phyloP scores from a whole-genome alignment of 73 alveolate species.

The Tetrahymena borealis region DNA sequence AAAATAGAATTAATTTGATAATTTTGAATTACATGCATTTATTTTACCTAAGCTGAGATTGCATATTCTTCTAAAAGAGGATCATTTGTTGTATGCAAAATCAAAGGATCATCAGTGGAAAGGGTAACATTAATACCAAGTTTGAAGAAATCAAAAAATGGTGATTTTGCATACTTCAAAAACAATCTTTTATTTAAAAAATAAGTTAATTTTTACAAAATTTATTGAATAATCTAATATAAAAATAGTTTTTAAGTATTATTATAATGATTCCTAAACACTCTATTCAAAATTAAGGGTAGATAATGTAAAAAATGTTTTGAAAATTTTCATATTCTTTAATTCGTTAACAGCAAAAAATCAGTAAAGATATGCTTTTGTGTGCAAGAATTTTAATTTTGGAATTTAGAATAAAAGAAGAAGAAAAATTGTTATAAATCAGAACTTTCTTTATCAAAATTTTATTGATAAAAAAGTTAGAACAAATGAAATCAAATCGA shows the following conservation, averaged over 20 bases:
- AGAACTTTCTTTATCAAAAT: not conserved
- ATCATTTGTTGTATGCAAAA: conserved; percentile 66
- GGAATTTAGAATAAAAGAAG: not conserved
- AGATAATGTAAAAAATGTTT: not conserved
- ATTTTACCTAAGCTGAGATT: conserved; percentile 42
- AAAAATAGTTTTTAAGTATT: not conserved
- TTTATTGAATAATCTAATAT: not conserved
- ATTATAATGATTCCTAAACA: not conserved
- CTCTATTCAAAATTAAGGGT: not conserved
- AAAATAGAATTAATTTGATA: not conserved
- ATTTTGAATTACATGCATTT: not conserved
- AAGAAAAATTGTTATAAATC: not conserved
- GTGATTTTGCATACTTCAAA: conserved; percentile 31
- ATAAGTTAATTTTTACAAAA: not conserved
- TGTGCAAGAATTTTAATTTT: not conserved
- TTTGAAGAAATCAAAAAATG: conserved; percentile 42
- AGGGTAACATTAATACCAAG: conserved; percentile 64
- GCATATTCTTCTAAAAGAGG: conserved; percentile 62
- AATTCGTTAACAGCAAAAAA: not conserved
- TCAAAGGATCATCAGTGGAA: conserved; percentile 76
- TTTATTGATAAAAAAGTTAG: not conserved
- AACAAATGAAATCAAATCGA: not conserved
- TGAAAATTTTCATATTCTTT: not conserved
- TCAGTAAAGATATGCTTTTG: not conserved
- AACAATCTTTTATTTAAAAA: conserved; percentile 13